Evolutionary conservation across 1,284 basidiomycete genomes (phyloP), one percentile per base, ranked within the genome.

Genomic region (Lignosus rhinocerotis): DNA sequence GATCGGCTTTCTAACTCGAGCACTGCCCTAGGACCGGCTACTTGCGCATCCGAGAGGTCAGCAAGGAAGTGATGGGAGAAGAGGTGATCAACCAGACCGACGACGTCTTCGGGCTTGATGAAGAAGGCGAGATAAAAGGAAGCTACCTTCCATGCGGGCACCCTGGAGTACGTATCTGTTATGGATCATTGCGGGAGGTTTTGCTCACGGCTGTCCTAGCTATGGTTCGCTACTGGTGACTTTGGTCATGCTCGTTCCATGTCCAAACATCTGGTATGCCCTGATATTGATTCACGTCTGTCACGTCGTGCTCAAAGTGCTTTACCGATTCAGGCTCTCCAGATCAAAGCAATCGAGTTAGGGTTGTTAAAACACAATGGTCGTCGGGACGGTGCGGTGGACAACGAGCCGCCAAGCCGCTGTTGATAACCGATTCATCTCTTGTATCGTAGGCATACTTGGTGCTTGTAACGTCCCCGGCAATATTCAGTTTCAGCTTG

Each of bases 81-180:
- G 74, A 81, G 4, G 73, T 82, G 4, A 78, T 75, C 4, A 71
- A 78, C 17, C 74, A 75, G 30, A 67, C 80, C 42, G 74, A 76
- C 11, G 72, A 73, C 0, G 70, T 86, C 12, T 87, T 82, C 82
- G 81, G 83, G 0, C 65, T 84, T 21, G 77, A 84, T 62, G 69
- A 73, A 12, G 84, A 87, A 60, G 83, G 83, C 1, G 84, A 88
- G 68, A 53, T 58, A 6, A 73, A 76, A 32, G 79, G 81, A 2
- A 58, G 50, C 43, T 69, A 62, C 44, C 57, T 61, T 12, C 72
- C 72, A 1, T 71, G 72, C 1, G 76, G 76, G 0, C 68, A 75
- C 61, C 75, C 75, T 1, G 62, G 61, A 14, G 66, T 67, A 48
- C 16, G 62, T 60, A 25, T 17, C 17, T 31, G 4, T 16, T 8